Evolutionary conservation across 352 stramenopile genomes (phyloP).

Genomic region (Phytophthora rubi): DNA sequence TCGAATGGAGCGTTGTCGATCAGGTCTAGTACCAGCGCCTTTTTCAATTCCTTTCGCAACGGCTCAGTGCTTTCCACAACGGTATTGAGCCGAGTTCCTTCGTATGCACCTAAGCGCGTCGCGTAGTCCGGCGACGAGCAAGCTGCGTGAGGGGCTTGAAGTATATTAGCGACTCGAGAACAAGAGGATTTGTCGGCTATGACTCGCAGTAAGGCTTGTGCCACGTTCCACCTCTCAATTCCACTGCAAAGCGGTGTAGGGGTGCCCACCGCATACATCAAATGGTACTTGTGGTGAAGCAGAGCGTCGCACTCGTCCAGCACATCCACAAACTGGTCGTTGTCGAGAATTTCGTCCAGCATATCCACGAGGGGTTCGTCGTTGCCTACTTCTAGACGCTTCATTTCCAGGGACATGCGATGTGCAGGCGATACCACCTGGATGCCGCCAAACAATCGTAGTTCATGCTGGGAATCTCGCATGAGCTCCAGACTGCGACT

Average conservation of each 20-base stretch:
- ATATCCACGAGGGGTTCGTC: conserved; percentile 6
- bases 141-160: conserved; percentile 46
- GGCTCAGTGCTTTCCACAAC: conserved; percentile 21
- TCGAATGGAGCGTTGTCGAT: conserved; percentile 66
- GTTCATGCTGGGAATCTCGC: conserved; percentile 39
- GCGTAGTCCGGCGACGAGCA: conserved; percentile 46
- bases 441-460: conserved; percentile 47
- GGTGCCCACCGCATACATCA: conserved; percentile 85
- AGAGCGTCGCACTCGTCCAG: conserved; percentile 91
- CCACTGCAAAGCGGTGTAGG: conserved; percentile 53
- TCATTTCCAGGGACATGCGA: conserved; percentile 88
- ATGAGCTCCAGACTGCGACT: conserved; percentile 35
- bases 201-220: conserved; percentile 52
- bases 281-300: conserved; percentile 87
- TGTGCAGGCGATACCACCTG: conserved; percentile 87
- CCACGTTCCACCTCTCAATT: conserved; percentile 55
- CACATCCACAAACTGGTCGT: conserved; percentile 73
- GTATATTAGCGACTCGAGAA: conserved; percentile 36
- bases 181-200: conserved; percentile 12
- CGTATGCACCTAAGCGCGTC: conserved; percentile 44
- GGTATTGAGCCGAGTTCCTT: conserved; percentile 50
- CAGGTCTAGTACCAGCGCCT: conserved; percentile 63
- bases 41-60: conserved; percentile 32
- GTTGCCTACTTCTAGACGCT: conserved; percentile 44
- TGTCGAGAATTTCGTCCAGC: conserved; percentile 52